Base-by-base conservation (phyloP, 1,284 basidiomycete genomes). In the Leccinum griseonigrum region DNA sequence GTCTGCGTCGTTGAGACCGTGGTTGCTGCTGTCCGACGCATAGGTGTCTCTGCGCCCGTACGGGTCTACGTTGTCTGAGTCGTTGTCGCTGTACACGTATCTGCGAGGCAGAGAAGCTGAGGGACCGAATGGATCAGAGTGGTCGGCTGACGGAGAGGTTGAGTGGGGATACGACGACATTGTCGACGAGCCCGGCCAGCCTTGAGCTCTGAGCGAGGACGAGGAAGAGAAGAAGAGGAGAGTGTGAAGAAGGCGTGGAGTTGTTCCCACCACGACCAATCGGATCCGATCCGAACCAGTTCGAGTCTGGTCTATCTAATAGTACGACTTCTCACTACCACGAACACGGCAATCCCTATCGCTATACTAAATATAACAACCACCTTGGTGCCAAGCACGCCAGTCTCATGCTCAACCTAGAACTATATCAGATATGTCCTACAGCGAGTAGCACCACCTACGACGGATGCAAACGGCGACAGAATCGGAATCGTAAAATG, bases 51-150 rank as follows among this genome's bases (percentile, higher is more conserved):
- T 78, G 67, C 84, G 81, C 54, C 79, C 79, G 64, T 77, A 77
- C 58, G 79, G 77, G 68, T 89, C 88, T 64, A 83, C 79, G 74
- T 83, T 77, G 67, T 91, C 91, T 40, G 87, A 88, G 66, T 92
- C 90, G 70, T 85, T 86, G 80, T 93, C 91, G 73, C 83, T 87
- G 79, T 92, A 91, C 69, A 90, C 85, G 73, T 89, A 90, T 71
- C 83, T 78, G 56, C 78, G 76, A 67, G 76, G 75, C 40, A 77
- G 69, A 43, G 76, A 75, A 61, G 79, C 74, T 55, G 74, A 70
- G 58, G 76, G 71, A 68, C 75, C 78, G 75, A 87, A 88, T 66
- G 85, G 86, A 75, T 90, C 86, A 65, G 76, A 64, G 31, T 73
- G 68, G 60, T 78, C 77, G 60, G 70, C 62, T 14, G 65, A 66